phyloP scores from a whole-genome alignment of 2,329 filamentous ascomycete genomes.

The Aschersonia sp. region DNA sequence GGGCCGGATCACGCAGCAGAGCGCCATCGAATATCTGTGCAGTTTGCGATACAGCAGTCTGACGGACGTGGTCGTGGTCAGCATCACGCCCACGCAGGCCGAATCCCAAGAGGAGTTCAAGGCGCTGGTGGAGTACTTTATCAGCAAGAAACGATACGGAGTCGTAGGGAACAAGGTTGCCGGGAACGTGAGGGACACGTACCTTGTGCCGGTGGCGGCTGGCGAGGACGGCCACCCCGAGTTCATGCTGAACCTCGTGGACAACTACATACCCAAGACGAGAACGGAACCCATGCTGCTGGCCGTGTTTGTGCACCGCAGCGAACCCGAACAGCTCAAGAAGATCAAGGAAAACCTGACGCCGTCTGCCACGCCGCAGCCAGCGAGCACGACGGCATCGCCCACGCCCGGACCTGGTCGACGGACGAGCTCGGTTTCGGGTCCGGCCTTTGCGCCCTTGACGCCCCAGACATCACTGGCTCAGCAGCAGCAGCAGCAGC shows the following conservation, averaged over 20 bases:
- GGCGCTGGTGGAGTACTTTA: constrained; percentile 77
- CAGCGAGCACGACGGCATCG: constrained; percentile 9
- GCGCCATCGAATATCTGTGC: constrained; percentile 83
- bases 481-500: constrained; percentile 2
- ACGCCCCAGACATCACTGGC: constrained; percentile 21
- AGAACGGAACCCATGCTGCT: constrained; percentile 66
- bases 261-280: constrained; percentile 61
- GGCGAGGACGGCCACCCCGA: constrained; percentile 61
- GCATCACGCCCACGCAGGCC: constrained; percentile 50
- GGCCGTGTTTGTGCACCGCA: constrained; percentile 72
- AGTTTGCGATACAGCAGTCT: constrained; percentile 68
- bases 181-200: constrained; percentile 74
- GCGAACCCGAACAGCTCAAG: constrained; percentile 28
- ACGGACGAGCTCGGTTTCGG: constrained; percentile 32
- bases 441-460: constrained; percentile 39
- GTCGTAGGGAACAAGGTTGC: constrained; percentile 67
- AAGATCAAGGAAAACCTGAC: constrained; percentile 9
- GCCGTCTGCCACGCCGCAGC: constrained; percentile 6
- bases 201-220: constrained; percentile 72
- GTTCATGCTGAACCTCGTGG: constrained; percentile 78
- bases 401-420: constrained; percentile 20
- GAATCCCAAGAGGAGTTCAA: constrained; percentile 50
- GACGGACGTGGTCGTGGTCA: constrained; percentile 74
- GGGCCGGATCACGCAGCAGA: constrained; percentile 67
- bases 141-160: constrained; percentile 67